Conservation (phyloP, 2,329 filamentous ascomycete genomes). For the Emmonsiellopsis sp. region DNA sequence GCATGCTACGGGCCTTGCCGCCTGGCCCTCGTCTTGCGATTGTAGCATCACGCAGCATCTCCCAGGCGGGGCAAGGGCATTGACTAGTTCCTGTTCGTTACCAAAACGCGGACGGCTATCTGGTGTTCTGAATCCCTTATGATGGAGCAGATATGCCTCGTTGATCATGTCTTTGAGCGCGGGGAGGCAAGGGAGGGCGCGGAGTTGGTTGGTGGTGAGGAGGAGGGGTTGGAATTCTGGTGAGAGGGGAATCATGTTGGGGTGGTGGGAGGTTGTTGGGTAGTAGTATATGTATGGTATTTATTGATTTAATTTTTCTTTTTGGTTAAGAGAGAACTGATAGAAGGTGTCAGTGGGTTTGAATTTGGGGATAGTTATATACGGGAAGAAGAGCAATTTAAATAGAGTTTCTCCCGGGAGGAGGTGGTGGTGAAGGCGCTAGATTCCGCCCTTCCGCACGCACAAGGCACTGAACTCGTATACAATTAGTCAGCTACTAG, state of each 20-base stretch:
- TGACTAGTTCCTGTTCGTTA: background rate
- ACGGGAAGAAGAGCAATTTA: too few relatives aligned
- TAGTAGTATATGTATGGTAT: too few relatives aligned
- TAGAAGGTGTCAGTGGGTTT: too few relatives aligned
- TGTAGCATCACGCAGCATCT: slow-evolving; percentile 1
- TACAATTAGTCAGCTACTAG: too few relatives aligned
- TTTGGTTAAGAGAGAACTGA: too few relatives aligned
- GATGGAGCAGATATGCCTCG: background rate
- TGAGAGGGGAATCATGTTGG: background rate
- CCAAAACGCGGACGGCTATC: background rate
- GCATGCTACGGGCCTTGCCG: background rate
- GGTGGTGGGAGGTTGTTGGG: too few relatives aligned
- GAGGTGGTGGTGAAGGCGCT: too few relatives aligned
- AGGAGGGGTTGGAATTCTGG: background rate
- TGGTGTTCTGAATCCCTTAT: background rate
- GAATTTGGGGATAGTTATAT: too few relatives aligned
- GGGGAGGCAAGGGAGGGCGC: background rate
- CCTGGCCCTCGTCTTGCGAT: background rate
- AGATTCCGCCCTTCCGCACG: too few relatives aligned
- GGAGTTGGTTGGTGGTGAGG: background rate
- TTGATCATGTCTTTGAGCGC: slow-evolving; percentile 1
- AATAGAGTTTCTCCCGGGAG: too few relatives aligned
- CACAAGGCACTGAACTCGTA: too few relatives aligned
- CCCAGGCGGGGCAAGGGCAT: background rate
- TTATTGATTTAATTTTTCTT: too few relatives aligned